These are phyloP conservation scores for Ogataea pilisensis DNA, from an alignment of 805 yeast species.

Conservation along the genomic window DNA sequence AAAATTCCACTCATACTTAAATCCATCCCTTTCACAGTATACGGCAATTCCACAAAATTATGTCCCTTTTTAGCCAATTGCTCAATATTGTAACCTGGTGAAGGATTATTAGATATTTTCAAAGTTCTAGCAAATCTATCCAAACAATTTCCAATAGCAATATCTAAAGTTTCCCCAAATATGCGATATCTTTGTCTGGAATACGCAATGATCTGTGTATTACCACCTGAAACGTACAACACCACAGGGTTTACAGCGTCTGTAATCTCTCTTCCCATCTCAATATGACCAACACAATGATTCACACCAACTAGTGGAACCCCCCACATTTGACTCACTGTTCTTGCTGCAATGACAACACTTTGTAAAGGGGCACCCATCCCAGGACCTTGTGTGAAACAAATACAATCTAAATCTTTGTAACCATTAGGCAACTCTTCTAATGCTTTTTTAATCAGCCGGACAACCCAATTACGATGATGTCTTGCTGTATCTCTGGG, in stretches of 20 bases:
- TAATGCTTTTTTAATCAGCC: conserved; percentile 66
- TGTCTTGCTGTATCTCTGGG: conserved; percentile 97
- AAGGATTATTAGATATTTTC: conserved; percentile 85
- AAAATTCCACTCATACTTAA: conserved; percentile 93
- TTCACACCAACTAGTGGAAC: conserved; percentile 91
- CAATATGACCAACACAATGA: conserved; percentile 97
- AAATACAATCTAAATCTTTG: conserved; percentile 66
- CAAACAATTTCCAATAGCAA: conserved; percentile 95
- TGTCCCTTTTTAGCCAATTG: conserved; percentile 76
- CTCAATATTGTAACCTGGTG: conserved; percentile 97
- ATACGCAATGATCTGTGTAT: conserved; percentile 96
- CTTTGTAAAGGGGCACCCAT: conserved; percentile 98
- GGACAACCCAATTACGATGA: conserved; percentile 90
- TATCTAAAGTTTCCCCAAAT: conserved; percentile 98
- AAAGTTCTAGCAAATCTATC: conserved; percentile 94
- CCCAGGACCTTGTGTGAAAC: conserved; percentile 98
- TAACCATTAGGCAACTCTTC: conserved; percentile 50
- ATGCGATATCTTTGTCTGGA: conserved; percentile 90
- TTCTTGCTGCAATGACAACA: conserved; percentile 89
- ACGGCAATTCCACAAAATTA: conserved; percentile 73
- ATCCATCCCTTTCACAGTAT: conserved; percentile 99
- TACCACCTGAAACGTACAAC: conserved; percentile 95
- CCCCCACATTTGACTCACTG: conserved; percentile 73
- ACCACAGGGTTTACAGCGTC: conserved; percentile 98
- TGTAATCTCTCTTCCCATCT: conserved; percentile 98